Evolutionary conservation across 768 basidiomycete genomes (phyloP).

Genomic region (Kwoniella botswanensis): DNA sequence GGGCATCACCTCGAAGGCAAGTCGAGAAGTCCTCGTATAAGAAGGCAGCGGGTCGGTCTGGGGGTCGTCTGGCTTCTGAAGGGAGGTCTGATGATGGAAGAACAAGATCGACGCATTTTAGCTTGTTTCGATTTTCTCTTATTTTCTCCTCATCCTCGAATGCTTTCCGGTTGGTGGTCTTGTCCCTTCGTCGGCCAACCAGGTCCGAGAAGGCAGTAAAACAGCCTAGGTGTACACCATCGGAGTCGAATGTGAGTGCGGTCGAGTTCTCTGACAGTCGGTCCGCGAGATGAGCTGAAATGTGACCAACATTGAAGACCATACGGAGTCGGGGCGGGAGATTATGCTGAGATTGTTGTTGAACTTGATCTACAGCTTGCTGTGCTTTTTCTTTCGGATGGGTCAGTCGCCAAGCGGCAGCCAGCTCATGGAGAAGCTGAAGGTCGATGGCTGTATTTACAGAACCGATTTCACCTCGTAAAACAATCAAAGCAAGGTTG

Average conservation of each 20-base stretch:
- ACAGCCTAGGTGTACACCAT: conserved; percentile 43
- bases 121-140: conserved; percentile 22
- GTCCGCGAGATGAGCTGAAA: conserved; percentile 39
- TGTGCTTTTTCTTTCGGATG: conserved; percentile 15
- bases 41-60: conserved; percentile 10
- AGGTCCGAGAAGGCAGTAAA: conserved; percentile 41
- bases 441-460: conserved; percentile 44
- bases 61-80: conserved; percentile 29
- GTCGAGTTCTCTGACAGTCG: conserved; percentile 34
- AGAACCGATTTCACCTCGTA: conserved; percentile 28
- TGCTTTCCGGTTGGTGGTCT: conserved; percentile 23
- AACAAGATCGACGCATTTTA: conserved; percentile 24
- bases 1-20: conserved; percentile 29
- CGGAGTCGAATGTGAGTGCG: conserved; percentile 36
- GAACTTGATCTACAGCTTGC: neutral
- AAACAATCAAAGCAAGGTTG: conserved; percentile 45
- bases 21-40: conserved; percentile 43
- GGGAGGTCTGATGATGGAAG: conserved; percentile 38
- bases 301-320: conserved; percentile 43
- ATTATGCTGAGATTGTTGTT: neutral
- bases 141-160: conserved; percentile 45
- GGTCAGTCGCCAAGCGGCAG: conserved; percentile 23
- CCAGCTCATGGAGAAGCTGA: conserved; percentile 42
- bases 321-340: conserved; percentile 48
- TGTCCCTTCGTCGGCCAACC: conserved; percentile 36